Evolutionary conservation across 176 grass and related monocot species (phyloP), one percentile per base, ranked within the genome.

Genomic region (Aegilops speltoides): DNA sequence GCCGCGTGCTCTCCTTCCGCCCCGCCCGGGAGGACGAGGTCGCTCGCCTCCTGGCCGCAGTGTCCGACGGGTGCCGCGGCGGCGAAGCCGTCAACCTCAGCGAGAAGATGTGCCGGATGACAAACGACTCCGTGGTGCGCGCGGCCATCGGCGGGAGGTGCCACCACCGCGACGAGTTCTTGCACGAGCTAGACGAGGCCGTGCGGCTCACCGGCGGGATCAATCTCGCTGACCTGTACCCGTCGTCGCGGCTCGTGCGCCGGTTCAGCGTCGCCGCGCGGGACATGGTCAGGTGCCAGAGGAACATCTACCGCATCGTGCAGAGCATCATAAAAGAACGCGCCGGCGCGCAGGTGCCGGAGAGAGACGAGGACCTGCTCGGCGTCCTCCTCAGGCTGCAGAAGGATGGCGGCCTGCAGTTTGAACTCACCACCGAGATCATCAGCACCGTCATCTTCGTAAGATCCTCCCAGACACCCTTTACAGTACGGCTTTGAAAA

Each of bases 1-100:
- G 79, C 4, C 90, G 90, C 60, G 90, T 91, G n/a, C 75, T 77
- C 34, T 56, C 90, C 4, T 88, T 91, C 81, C 77, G 76, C 1
- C 14, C 20, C 5, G 17, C 74, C 6, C 29, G 89, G 86, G 40
- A 91, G 32, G 76, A 88, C 3, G 89, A 91, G 68, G 80, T 88
- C 14, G 32, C 13, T 1, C 38, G 32, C 14, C 80, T 91, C 68
- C 4, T 91, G 17, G 68, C 67, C 25, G 69, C 68, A 22, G 20
- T 91, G 1, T 24, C 80, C 11, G 6, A 2, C 15, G 63, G 73
- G 1, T 46, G 16, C 3, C 32, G 11, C 19, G 22, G 2, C 0
- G 32, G 65, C 8, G 8, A 1, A 3, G 16, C 64, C 22, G 17
- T 91, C 38, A 85, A 88, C 57, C 16, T 91, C 22, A 78, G 60